phyloP scores from a whole-genome alignment of 1,139 yeast genomes.

The Geotrichum macrosporum region DNA sequence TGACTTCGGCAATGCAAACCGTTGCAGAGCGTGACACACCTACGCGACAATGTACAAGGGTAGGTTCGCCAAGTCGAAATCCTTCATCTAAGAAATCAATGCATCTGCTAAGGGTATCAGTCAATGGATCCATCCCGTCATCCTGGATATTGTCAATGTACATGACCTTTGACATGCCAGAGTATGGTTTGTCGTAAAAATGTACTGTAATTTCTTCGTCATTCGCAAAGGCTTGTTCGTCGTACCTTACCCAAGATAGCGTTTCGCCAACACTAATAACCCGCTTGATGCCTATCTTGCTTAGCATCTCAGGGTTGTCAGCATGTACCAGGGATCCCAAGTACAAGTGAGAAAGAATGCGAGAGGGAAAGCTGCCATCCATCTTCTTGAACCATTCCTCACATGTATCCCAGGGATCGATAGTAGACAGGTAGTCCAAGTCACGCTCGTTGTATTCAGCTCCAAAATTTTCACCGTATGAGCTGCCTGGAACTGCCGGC shows the following conservation, averaged over 20 bases:
- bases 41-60: conserved; percentile 81
- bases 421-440: not conserved
- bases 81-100: conserved; percentile 45
- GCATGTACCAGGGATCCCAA: conserved; percentile 86
- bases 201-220: conserved; percentile 16
- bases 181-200: conserved; percentile 24
- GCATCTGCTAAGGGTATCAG: conserved; percentile 41
- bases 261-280: conserved; percentile 85
- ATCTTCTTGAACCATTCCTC: conserved; percentile 36
- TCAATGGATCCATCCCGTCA: conserved; percentile 49
- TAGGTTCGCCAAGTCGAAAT: conserved; percentile 42
- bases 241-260: conserved; percentile 49
- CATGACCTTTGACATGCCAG: conserved; percentile 38
- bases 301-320: conserved; percentile 58
- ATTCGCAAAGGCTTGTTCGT: conserved; percentile 23
- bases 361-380: conserved; percentile 64
- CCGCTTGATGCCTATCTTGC: conserved; percentile 63
- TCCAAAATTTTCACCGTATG: conserved; percentile 20
- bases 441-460: conserved; percentile 20
- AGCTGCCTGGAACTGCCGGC: conserved; percentile 39
- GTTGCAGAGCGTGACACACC: conserved; percentile 92
- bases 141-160: conserved; percentile 45
- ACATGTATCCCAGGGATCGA: conserved; percentile 6
- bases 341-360: conserved; percentile 77
- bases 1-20: conserved; percentile 83